A percentile compares a stretch with the other conserved stretches of the same genome.
phyloP scores from a whole-genome alignment of 345 rosid species.

The Eucalyptus cladocalyx region DNA sequence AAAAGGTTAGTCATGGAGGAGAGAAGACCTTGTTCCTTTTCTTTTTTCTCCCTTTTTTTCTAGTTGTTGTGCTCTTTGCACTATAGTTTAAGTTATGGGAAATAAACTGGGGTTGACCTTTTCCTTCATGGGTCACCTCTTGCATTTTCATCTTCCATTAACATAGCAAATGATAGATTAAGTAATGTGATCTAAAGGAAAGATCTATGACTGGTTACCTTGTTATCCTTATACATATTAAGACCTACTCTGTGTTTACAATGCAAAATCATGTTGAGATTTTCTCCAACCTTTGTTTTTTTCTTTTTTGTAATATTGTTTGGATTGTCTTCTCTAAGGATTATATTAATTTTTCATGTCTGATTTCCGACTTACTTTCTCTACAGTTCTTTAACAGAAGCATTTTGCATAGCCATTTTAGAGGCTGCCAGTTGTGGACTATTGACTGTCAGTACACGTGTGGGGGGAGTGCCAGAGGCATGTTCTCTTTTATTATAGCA shows the following conservation, averaged over 20 bases:
- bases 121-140: background rate
- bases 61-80: background rate
- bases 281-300: background rate
- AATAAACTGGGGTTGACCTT: background rate
- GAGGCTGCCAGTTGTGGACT: constrained; percentile 99
- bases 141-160: background rate
- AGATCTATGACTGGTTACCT: background rate
- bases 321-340: background rate
- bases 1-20: background rate
- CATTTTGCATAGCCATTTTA: constrained; percentile 95
- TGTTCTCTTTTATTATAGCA: constrained; percentile 3
- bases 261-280: background rate
- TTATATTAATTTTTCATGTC: background rate
- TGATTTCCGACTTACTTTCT: background rate
- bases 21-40: background rate
- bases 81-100: background rate
- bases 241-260: background rate
- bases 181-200: background rate
- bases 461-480: constrained; percentile 98
- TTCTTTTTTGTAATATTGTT: background rate
- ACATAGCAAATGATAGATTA: background rate
- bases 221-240: background rate
- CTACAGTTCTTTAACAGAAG: constrained; percentile 92
- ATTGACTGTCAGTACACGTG: constrained; percentile 88
- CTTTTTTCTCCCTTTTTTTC: background rate